Percentiles rank a stretch among this genome's conserved stretches.
phyloP scores from a whole-genome alignment of 495 filamentous ascomycete species.

The Tuber borchii region DNA sequence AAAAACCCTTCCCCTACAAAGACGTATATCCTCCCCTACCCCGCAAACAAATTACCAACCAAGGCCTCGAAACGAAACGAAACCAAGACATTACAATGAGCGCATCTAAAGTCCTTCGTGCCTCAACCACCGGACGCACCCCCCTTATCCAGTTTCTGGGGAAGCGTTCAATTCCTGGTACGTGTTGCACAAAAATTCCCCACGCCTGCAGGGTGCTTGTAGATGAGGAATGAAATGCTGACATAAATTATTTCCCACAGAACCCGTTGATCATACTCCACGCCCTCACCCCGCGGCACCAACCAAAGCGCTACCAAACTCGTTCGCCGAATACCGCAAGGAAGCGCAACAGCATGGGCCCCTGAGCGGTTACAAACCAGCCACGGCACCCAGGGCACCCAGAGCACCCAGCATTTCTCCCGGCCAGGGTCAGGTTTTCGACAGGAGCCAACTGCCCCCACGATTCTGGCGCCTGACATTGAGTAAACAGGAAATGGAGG shows the following conservation, averaged over 20 bases:
- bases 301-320: conserved; percentile 47
- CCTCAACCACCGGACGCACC: conserved; percentile 57
- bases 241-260: conserved; percentile 45
- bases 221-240: conserved; percentile 5
- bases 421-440: conserved; percentile 70
- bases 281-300: conserved; percentile 51
- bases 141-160: conserved; percentile 90
- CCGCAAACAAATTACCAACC: background rate
- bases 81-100: conserved; percentile 50
- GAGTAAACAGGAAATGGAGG: conserved; percentile 81
- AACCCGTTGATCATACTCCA: conserved; percentile 65
- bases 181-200: conserved; percentile 38
- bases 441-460: conserved; percentile 75
- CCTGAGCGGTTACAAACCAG: conserved; percentile 55
- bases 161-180: conserved; percentile 75
- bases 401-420: conserved; percentile 58
- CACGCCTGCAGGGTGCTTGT: conserved; percentile 6
- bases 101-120: conserved; percentile 59
- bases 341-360: conserved; percentile 93
- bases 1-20: background rate
- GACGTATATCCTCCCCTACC: background rate
- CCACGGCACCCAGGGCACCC: conserved; percentile 50
- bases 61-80: background rate
- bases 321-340: conserved; percentile 84
- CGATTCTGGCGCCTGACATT: conserved; percentile 72